Conservation (phyloP, 441 rosid species). For the Adansonia grandidieri region DNA sequence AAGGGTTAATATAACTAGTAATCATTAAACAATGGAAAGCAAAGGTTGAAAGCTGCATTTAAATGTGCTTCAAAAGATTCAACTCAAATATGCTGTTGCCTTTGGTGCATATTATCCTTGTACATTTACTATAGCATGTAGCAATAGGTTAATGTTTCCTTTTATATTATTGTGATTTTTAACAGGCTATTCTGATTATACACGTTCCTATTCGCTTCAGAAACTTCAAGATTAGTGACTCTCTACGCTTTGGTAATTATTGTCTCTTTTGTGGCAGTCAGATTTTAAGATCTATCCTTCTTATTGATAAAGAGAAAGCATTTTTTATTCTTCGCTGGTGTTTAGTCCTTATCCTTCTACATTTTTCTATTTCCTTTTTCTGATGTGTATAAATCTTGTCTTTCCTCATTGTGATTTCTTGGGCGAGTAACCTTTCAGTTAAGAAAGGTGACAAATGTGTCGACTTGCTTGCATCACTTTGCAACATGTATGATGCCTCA, state of each 20-base stretch:
- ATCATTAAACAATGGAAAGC: neutral
- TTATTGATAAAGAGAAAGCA: neutral
- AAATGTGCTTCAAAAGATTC: conserved; percentile 6
- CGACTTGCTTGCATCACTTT: conserved; percentile 84
- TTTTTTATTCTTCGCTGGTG: neutral
- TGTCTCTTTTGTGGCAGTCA: conserved; percentile 22
- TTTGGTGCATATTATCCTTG: neutral
- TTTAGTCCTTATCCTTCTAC: conserved; percentile 16
- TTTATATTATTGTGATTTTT: conserved; percentile 26
- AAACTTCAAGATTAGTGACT: conserved; percentile 64
- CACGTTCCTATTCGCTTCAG: conserved; percentile 81
- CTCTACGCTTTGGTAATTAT: conserved; percentile 74
- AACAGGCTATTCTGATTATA: conserved; percentile 84
- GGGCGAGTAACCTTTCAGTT: conserved; percentile 54
- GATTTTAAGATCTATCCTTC: neutral
- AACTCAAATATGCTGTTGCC: neutral
- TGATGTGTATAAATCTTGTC: conserved; percentile 1
- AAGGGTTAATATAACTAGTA: neutral
- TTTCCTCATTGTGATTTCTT: conserved; percentile 17
- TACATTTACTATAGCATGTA: neutral
- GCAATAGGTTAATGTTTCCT: conserved; percentile 13
- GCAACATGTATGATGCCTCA: conserved; percentile 75
- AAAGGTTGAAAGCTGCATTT: neutral
- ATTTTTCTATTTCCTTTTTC: conserved; percentile 14
- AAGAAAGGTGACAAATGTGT: conserved; percentile 70